These are phyloP conservation scores for Cubamyces lactineus DNA, from an alignment of 768 basidiomycete species.

Conservation along the genomic window DNA sequence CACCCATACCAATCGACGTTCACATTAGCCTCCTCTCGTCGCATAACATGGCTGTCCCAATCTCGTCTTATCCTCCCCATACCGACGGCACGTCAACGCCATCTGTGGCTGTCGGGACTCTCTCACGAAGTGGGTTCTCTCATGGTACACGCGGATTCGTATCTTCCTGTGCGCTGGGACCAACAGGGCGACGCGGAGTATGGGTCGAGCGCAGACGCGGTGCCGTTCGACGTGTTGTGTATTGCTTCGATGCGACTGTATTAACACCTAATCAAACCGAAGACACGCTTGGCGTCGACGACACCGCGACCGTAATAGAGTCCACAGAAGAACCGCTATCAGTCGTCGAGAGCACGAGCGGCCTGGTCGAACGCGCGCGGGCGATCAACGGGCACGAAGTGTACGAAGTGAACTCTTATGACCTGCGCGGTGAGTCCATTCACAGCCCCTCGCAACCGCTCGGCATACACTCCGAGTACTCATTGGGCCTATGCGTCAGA, in stretches of 20 bases:
- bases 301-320: background rate
- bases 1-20: conserved; percentile 35
- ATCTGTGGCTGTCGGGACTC: conserved; percentile 11
- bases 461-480: background rate
- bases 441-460: background rate
- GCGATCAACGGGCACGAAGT: conserved; percentile 29
- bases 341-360: background rate
- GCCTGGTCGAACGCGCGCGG: background rate
- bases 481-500: conserved; percentile 22
- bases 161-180: conserved; percentile 51
- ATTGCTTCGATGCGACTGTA: conserved; percentile 40
- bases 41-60: conserved; percentile 43
- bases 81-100: conserved; percentile 46
- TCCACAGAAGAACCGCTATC: background rate
- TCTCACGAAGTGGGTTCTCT: conserved; percentile 29
- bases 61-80: conserved; percentile 32
- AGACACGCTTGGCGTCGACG: too few species aligned
- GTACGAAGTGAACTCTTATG: conserved; percentile 36
- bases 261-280: too few species aligned
- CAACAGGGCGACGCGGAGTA: conserved; percentile 52
- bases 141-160: conserved; percentile 48
- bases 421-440: conserved; percentile 33
- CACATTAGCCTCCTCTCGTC: conserved; percentile 48
- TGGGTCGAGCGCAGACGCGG: conserved; percentile 57
- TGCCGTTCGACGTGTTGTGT: conserved; percentile 46